A percentile compares a stretch with the other conserved stretches of the same genome.
These are phyloP conservation scores for Phtheirospermum japonicum DNA, from an alignment of 257 asterid genomes.

Conservation along the genomic window DNA sequence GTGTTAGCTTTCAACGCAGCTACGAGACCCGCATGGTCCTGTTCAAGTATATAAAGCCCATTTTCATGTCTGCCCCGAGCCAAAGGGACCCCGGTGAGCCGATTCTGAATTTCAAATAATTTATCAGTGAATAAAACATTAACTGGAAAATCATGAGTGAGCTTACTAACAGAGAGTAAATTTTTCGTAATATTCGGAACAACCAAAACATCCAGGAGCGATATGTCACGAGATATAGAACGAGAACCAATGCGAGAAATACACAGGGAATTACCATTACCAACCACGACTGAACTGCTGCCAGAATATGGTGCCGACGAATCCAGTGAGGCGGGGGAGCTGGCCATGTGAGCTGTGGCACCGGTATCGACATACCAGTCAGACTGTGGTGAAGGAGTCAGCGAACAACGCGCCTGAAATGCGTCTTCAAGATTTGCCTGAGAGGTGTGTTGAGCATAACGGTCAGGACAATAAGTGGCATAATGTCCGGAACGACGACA, in stretches of 20 bases:
- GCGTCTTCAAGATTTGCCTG: no score
- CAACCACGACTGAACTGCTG: neutral
- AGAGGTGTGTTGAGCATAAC: no score
- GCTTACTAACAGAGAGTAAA: neutral
- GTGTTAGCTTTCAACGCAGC: neutral
- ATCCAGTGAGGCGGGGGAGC: neutral
- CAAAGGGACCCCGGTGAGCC: no score
- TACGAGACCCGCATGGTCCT: neutral
- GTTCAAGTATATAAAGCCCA: neutral
- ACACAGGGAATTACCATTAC: no score
- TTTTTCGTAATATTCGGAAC: neutral
- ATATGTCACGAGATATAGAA: neutral
- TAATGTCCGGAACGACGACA: no score
- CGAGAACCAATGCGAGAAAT: no score
- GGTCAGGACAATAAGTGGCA: no score
- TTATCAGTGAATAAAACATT: neutral
- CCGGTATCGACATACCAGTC: neutral
- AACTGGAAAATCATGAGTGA: neutral
- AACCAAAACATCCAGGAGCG: neutral
- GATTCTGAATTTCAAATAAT: neutral
- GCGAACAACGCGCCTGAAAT: no score
- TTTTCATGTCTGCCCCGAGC: neutral
- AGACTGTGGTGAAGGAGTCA: no score
- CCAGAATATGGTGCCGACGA: neutral
- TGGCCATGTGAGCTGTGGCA: neutral